Evolutionary conservation across 495 filamentous ascomycete species (phyloP), one percentile per base, ranked within the genome.

Genomic region (Talaromyces borbonicus): DNA sequence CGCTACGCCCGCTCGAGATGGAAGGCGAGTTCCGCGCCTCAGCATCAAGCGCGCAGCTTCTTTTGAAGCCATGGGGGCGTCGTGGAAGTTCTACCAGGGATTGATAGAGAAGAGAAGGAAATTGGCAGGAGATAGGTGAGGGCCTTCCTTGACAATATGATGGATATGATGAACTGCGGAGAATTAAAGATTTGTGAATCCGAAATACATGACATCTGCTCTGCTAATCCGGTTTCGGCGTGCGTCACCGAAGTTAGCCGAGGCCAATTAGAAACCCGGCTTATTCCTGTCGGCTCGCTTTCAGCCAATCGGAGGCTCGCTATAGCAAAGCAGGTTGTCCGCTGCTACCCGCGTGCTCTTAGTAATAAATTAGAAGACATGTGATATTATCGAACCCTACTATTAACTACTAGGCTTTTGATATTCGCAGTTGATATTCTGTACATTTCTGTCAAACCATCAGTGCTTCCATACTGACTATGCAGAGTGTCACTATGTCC

Each of bases 41-140:
- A 72, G 39, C 44, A 70, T 59, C 57, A 65, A 64, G 56, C 67
- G 45, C 27, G 66, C 58, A 40, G 62, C 59, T 47, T 58, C 50
- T 59, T 60, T 69, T 8, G 68, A 67, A 46, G 65, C 65, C 68
- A 72, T 71, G 14, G 15, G n/a, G n/a, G n/a, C n/a, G n/a, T n/a
- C n/a, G n/a, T n/a, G n/a, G n/a, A n/a, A n/a, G n/a, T n/a, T n/a
- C n/a, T n/a, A n/a, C n/a, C n/a, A n/a, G n/a, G n/a, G n/a, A n/a
- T n/a, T n/a, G n/a, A n/a, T n/a, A n/a, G n/a, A n/a, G n/a, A n/a
- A n/a, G n/a, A n/a, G n/a, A n/a, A n/a, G n/a, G n/a, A n/a, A n/a
- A n/a, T n/a, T n/a, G n/a, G n/a, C n/a, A n/a, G n/a, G n/a, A n/a
- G n/a, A n/a, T n/a, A n/a, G n/a, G n/a, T n/a, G n/a, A n/a, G n/a